Base-by-base conservation (phyloP, 1,284 basidiomycete species). In the Acaromyces ingoldii region DNA sequence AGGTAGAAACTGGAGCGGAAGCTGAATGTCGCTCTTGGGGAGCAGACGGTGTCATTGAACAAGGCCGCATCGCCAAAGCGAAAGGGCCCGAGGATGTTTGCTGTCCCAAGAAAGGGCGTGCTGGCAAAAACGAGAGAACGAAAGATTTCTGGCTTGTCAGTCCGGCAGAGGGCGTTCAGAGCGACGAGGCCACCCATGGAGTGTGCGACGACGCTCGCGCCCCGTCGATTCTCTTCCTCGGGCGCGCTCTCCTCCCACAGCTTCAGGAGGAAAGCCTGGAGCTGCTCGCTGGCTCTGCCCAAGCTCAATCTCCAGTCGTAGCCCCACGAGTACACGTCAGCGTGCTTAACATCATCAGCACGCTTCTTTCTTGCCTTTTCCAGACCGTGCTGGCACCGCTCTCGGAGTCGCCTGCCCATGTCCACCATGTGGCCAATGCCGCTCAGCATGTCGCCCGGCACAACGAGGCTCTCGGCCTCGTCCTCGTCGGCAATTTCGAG, bases 151-250 rank as follows among this genome's bases (percentile, higher is more conserved):
- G 75, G 75, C 38, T 76, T 66, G 0, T 15, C 25, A 0, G 65
- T 63, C 7, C 42, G 54, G 1, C 70, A 60, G 3, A 77, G 52
- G 0, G 76, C 75, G 34, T 76, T 72, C 1, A 77, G 60, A 0
- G 66, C 59, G 5, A 77, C 72, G 0, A 77, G 55, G 0, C 76
- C 76, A 19, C 76, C 76, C 76, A 77, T 76, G 2, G 69, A 72
- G 43, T 77, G 76, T 3, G 74, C 74, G 1, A 77, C 56, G 21
- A 76, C 67, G 22, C 69, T 67, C 2, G 76, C 67, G 0, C 74
- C 74, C 19, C 62, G 41, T 1, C 74, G 68, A 10, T 34, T 37
- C 4, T 44, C 38, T 11, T 37, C 50, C n/a, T 37, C 21, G 3
- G 33, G 40, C 0, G 51, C 33, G 11, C 62, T 70, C 19, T 63